A percentile compares a stretch with the other conserved stretches of the same genome.
Evolutionary conservation across 257 asterid species (phyloP).

Genomic region (Craterostigma plantagineum): DNA sequence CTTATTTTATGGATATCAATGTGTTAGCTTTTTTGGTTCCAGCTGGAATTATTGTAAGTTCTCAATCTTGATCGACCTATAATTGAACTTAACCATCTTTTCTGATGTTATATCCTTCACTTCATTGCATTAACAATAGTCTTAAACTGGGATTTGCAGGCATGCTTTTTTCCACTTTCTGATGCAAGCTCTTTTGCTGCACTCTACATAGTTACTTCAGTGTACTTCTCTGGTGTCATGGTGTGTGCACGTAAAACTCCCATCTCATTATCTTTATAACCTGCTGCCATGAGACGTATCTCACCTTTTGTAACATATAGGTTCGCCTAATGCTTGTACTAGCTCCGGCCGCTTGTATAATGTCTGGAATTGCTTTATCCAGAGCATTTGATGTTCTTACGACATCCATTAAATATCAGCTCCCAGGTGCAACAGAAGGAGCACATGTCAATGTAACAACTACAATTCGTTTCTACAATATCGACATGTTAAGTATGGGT

Average conservation of each 20-base stretch:
- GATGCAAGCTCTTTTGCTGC: slow-evolving; percentile 96
- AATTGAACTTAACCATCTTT: neutral
- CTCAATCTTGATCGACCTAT: slow-evolving; percentile 4
- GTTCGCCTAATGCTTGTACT: slow-evolving; percentile 98
- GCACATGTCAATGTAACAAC: slow-evolving; percentile 38
- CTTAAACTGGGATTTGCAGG: slow-evolving; percentile 32
- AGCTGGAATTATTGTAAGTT: slow-evolving; percentile 92
- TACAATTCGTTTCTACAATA: slow-evolving; percentile 5
- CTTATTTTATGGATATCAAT: slow-evolving; percentile 95
- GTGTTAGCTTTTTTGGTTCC: slow-evolving; percentile 97
- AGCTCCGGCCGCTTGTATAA: slow-evolving; percentile 98
- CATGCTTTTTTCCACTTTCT: slow-evolving; percentile 89
- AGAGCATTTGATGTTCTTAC: slow-evolving; percentile 83
- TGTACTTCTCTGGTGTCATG: slow-evolving; percentile 98
- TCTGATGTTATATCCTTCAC: slow-evolving; percentile 4
- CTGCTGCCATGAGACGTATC: slow-evolving; percentile 5
- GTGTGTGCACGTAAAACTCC: slow-evolving; percentile 19
- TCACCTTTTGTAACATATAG: slow-evolving; percentile 23
- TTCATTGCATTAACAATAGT: slow-evolving; percentile 7
- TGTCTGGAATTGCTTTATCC: slow-evolving; percentile 99
- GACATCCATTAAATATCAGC: slow-evolving; percentile 62
- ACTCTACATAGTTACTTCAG: slow-evolving; percentile 92
- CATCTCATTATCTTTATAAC: slow-evolving; percentile 1
- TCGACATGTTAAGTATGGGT: slow-evolving; percentile 3
- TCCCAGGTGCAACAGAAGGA: slow-evolving; percentile 17